Conservation (phyloP, 192 early-diverging fungal genomes). For the Phlyctochytrium bullatum region DNA sequence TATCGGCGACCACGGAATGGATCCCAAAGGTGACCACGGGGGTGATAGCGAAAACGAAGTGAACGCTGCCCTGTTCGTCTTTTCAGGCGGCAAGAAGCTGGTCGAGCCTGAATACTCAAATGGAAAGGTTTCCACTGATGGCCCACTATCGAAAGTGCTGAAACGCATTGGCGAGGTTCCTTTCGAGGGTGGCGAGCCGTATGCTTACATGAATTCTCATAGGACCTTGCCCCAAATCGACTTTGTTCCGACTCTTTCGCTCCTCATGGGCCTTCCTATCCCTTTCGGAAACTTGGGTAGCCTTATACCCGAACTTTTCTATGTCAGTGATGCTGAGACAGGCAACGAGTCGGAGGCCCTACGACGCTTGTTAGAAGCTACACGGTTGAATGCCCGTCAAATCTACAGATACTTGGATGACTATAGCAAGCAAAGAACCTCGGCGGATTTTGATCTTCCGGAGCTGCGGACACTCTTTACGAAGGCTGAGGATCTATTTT, state of each 20-base stretch:
- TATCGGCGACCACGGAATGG: constrained; percentile 99
- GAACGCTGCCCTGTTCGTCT: constrained; percentile 80
- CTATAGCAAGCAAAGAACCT: constrained; percentile 54
- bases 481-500: constrained; percentile 24
- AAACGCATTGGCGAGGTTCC: constrained; percentile 9
- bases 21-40: constrained; percentile 91
- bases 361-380: constrained; percentile 48
- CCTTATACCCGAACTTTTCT: constrained; percentile 84
- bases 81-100: constrained; percentile 38
- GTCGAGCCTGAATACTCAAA: too few species aligned
- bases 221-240: constrained; percentile 87
- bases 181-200: constrained; percentile 24
- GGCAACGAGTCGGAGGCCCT: constrained; percentile 4
- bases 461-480: constrained; percentile 39
- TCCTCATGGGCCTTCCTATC: constrained; percentile 80
- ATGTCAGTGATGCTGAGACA: constrained; percentile 8
- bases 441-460: constrained; percentile 50
- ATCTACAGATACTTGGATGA: constrained; percentile 60
- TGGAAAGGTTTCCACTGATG: neutral
- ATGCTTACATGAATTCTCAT: constrained; percentile 20
- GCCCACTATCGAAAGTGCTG: constrained; percentile 11
- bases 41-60: constrained; percentile 91
- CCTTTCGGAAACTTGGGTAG: constrained; percentile 92
- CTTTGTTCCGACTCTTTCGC: constrained; percentile 79
- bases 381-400: constrained; percentile 66